Evolutionary conservation across 106 monocot species (phyloP), one percentile per base, ranked within the genome.

Genomic region (Phalaenopsis aphrodite): DNA sequence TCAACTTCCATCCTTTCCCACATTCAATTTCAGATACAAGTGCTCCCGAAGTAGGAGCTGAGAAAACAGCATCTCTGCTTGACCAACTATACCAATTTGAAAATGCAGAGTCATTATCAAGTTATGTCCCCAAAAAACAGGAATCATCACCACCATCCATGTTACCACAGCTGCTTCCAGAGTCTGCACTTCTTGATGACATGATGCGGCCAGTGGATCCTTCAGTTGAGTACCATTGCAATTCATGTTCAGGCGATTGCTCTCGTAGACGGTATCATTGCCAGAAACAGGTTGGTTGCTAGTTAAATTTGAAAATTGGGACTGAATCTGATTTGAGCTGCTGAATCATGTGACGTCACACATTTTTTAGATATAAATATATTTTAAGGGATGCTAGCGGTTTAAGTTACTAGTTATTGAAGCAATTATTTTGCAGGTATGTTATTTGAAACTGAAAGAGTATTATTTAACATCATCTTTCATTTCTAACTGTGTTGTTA

Each of bases 221-320:
- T 77, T 98, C 94, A 17, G 94, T 97, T 36, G 96, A 97, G 79
- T 98, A 94, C 76, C 97, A 98, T 58, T 98, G 97, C 80, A 98
- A 98, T 78, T 98, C 97, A 39, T 98, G 97, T 79, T 88, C 94
- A 9, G 92, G 82, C 41, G 97, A 98, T 88, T 98, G 97, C 75
- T 98, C 97, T 47, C 87, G 90, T 61, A 94, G 92, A 75, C 92
- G 97, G 7, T 98, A 98, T 73, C 97, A 98, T 85, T 98, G 97
- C 84, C 92, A 90, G 58, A 98, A 84, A 74, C 90, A 98, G 97
- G 97, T 96, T 79, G 41, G 78, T 78, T 46, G 2, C 56, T 77
- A 12, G n/a, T 74, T 47, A 30, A 30, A 5, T 69, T 23, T 69
- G 12, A 64, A 64, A 14, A 5, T 61, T 61, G 21, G 61, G n/a